These are phyloP conservation scores for Nissolia schottii DNA, from an alignment of 306 rosid genomes.

Conservation along the genomic window DNA sequence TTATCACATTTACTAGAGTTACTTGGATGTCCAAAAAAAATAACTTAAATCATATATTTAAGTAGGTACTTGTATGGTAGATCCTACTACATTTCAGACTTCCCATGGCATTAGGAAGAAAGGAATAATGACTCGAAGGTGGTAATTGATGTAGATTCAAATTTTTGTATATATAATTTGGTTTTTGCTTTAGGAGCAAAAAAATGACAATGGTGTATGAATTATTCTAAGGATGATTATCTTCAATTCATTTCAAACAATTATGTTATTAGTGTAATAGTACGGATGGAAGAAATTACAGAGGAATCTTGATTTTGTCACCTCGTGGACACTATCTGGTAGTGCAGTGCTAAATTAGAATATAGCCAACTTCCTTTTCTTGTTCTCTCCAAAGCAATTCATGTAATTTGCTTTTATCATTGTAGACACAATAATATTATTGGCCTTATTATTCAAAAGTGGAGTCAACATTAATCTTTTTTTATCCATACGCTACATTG, in stretches of 20 bases:
- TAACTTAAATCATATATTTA: neutral
- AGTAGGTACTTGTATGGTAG: neutral
- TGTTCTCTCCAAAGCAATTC: neutral
- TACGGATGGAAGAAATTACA: neutral
- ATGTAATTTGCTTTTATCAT: neutral
- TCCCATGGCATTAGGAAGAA: neutral
- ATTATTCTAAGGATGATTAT: neutral
- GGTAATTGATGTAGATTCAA: too few species aligned
- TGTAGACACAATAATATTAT: constrained; percentile 26
- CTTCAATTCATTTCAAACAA: constrained; percentile 1
- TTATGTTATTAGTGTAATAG: neutral
- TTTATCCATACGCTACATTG: constrained; percentile 7
- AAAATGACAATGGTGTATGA: neutral
- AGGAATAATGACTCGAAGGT: neutral
- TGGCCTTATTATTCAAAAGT: constrained; percentile 13
- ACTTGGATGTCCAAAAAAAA: too few species aligned
- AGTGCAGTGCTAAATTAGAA: neutral
- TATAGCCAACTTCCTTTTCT: neutral
- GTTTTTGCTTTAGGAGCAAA: neutral
- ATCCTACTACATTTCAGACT: neutral
- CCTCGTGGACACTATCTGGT: neutral
- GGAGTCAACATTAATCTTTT: neutral
- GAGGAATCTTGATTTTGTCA: constrained; percentile 1
- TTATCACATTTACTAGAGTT: too few species aligned
- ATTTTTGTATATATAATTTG: neutral